Evolutionary conservation across 192 early-diverging fungal genomes (phyloP).

Genomic region (Backusella westeae): DNA sequence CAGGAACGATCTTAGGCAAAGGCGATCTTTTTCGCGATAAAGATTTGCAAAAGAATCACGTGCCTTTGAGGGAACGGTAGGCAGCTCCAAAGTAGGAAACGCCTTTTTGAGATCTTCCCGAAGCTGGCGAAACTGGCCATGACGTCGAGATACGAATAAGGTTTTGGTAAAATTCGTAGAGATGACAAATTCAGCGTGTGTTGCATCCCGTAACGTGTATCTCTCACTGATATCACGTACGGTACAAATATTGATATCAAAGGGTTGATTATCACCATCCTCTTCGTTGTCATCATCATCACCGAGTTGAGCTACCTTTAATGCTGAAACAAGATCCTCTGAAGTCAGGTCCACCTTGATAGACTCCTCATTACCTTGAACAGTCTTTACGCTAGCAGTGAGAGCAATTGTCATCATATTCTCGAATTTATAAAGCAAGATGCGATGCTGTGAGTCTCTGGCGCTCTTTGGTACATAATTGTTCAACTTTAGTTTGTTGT

Average conservation of each 20-base stretch:
- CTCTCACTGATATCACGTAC: slow-evolving; percentile 38
- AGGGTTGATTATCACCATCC: slow-evolving; percentile 19
- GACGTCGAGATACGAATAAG: slow-evolving; percentile 40
- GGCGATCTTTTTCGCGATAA: slow-evolving; percentile 50
- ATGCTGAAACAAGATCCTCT: neutral
- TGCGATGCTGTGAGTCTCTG: slow-evolving; percentile 24
- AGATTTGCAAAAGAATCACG: slow-evolving; percentile 24
- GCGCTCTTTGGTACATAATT: slow-evolving; percentile 16
- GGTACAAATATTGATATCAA: slow-evolving; percentile 46
- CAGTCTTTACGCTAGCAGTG: slow-evolving; percentile 30
- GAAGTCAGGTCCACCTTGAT: neutral
- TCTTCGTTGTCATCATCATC: neutral
- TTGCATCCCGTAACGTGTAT: slow-evolving; percentile 40
- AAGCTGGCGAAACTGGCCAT: slow-evolving; percentile 46
- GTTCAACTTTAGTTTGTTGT: slow-evolving; percentile 39
- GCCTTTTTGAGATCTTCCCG: slow-evolving; percentile 38
- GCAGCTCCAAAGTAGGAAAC: slow-evolving; percentile 47
- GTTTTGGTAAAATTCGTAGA: slow-evolving; percentile 22
- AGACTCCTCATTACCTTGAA: slow-evolving; percentile 23
- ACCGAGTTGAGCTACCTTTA: neutral
- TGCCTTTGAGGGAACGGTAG: slow-evolving; percentile 39
- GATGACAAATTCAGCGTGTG: slow-evolving; percentile 47
- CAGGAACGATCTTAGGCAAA: slow-evolving; percentile 44
- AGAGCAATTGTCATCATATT: slow-evolving; percentile 30
- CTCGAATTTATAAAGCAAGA: slow-evolving; percentile 35